Base-by-base conservation (phyloP, 495 filamentous ascomycete species). In the Haplographium delicatum region DNA sequence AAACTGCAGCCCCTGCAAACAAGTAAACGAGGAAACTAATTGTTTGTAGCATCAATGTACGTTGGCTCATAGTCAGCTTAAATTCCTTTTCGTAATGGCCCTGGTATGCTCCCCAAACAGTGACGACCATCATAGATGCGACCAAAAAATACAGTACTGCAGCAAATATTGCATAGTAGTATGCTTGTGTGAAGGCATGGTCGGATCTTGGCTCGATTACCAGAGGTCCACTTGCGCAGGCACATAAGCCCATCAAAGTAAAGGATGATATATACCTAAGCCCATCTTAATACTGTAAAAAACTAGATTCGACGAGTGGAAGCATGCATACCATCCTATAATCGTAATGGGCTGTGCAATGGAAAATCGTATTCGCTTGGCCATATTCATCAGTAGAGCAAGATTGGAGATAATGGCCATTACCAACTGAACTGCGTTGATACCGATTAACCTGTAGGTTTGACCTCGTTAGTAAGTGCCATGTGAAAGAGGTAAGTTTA, bases 41-140 rank as follows among this genome's bases (percentile, higher is more conserved):
- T 1, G 88, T 95, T 58, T 95, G 89, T 23, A 95, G 66, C 86
- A 95, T 95, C 26, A 96, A 65, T 0, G 88, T 93, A 20, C 89
- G 75, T 65, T 94, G 88, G 50, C 78, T 80, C 34, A 73, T 72
- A 2, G 83, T 90, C 23, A 90, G 72, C 33, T 80, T 75, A 63
- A 89, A 91, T 43, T 88, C 79, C 35, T 76, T 82, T 4, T 66
- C 68, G 51, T 88, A 89, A 51, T 85, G 81, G 2, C 78, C 81
- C 3, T 53, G 61, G 26, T 68, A 70, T 3, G 86, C 84, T 7
- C 86, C 86, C 53, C 72, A 72, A 16, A 84, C 79, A 0, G 88
- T 95, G 3, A 85, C 54, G 0, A 79, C 61, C 74, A 94, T 81
- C 38, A 94, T 67, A 0, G 73, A 73, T 3, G 87, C 78, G 15